phyloP scores from a whole-genome alignment of 2,329 filamentous ascomycete genomes.

The Fusarium newnesense region DNA sequence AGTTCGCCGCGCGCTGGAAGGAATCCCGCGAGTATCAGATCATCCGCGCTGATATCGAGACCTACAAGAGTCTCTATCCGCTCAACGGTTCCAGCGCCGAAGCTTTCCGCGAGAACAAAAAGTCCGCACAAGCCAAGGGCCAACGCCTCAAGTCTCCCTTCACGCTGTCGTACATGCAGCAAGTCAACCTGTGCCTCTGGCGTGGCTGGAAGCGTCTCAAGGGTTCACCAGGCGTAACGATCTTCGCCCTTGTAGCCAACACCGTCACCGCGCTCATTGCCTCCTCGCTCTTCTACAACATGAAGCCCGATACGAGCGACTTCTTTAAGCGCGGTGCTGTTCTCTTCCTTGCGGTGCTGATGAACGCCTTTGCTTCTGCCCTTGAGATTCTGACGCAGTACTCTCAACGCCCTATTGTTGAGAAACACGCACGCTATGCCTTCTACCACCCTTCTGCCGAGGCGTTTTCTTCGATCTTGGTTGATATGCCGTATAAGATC shows the following conservation, averaged over 20 bases:
- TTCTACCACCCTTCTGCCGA: conserved; percentile 53
- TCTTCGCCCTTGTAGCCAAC: conserved; percentile 28
- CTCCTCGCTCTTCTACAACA: conserved; percentile 34
- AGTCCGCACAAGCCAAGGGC: conserved; percentile 45
- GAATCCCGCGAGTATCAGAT: conserved; percentile 34
- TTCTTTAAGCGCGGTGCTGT: conserved; percentile 53
- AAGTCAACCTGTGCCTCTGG: conserved; percentile 56
- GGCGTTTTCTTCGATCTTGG: conserved; percentile 50
- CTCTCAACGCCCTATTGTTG: conserved; percentile 51
- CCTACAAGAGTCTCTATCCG: conserved; percentile 49
- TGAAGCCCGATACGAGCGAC: conserved; percentile 21
- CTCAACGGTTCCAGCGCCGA: conserved; percentile 37
- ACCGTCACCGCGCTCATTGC: conserved; percentile 20
- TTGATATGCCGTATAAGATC: conserved; percentile 58
- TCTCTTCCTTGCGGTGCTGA: conserved; percentile 64
- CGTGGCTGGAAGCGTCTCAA: conserved; percentile 53
- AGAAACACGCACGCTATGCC: conserved; percentile 54
- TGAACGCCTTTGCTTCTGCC: conserved; percentile 59
- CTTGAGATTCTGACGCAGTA: conserved; percentile 54
- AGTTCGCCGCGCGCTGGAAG: conserved; percentile 52
- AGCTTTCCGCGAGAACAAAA: conserved; percentile 43
- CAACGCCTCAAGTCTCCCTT: conserved; percentile 60
- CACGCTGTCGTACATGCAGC: conserved; percentile 58
- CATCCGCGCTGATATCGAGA: conserved; percentile 39
- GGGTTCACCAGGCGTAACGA: conserved; percentile 40